Conservation (phyloP, 148 eudicot genomes). For the Limonium bicolor region DNA sequence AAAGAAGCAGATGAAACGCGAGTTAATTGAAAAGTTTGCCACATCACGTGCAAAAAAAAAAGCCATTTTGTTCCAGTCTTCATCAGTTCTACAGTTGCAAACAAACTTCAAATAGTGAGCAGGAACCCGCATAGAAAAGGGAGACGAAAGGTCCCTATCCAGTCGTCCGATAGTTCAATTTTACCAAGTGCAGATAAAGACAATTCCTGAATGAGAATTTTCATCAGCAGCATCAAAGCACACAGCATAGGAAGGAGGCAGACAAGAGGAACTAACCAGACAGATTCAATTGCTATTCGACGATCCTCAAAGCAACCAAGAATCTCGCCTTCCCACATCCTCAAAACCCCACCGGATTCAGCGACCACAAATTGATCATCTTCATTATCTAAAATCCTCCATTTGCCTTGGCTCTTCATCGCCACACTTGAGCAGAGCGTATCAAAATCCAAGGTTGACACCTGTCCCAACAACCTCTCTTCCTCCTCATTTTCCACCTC, state of each 20-base stretch:
- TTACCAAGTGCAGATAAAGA: too few relatives aligned
- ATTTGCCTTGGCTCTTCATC: constrained; percentile 64
- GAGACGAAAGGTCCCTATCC: too few relatives aligned
- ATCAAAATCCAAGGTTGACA: constrained; percentile 64
- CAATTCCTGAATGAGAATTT: too few relatives aligned
- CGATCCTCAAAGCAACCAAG: constrained; percentile 82
- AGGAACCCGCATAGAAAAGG: too few relatives aligned
- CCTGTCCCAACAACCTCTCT: constrained; percentile 34
- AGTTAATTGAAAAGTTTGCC: too few relatives aligned
- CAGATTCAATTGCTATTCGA: constrained; percentile 54
- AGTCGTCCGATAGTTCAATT: too few relatives aligned
- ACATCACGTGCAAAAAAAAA: too few relatives aligned
- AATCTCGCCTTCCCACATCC: constrained; percentile 99
- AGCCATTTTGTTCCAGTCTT: too few relatives aligned
- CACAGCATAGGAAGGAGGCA: too few relatives aligned
- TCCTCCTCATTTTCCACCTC: constrained; percentile 28
- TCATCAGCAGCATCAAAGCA: too few relatives aligned
- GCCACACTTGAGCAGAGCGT: constrained; percentile 78
- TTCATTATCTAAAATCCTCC: constrained; percentile 28
- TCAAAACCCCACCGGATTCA: constrained; percentile 49
- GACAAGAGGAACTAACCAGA: constrained; percentile 43
- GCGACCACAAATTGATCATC: constrained; percentile 8
- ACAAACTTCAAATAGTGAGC: too few relatives aligned
- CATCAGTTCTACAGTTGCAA: too few relatives aligned
- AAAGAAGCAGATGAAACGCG: constrained; percentile 5